Evolutionary conservation across 73 alveolate genomes (phyloP), one percentile per base, ranked within the genome.

Genomic region (Paramecium sonneborni): DNA sequence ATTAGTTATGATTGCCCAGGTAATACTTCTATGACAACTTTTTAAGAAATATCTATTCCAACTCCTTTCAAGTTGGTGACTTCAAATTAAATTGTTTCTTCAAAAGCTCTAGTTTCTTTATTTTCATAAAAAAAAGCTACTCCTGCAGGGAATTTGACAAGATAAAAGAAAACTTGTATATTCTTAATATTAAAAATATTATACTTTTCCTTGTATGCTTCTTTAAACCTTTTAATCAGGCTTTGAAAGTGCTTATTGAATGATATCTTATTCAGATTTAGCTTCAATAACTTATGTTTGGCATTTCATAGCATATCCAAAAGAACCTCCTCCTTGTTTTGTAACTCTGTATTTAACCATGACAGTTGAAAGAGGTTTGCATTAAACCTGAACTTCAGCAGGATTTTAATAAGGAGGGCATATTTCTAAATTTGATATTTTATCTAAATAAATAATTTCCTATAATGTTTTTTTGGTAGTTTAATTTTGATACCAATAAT

Each of bases 331-430:
- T 15, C 90, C 89, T 43, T 57, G 48, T 39, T 76, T 82, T 12
- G 43, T 82, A 11, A 88, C 94, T 70, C 94, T 88, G 26, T 24
- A 70, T 43, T 88, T 88, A 23, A 88, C 87, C 30, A 88, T 30
- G 34, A 69, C 44, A 26, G 58, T 70, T 23, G 70, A 84, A 3
- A 48, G 46, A 26, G 94, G 94, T 9, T 57, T 82, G 9, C 70
- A 84, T 43, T 88, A 11, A 6, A 88, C 69, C 26, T 68, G 30
- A 44, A 88, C 55, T 28, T 70, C 35, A 24, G 39, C 91, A 24
- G 70, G 30, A 30, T 35, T 41, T 5, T 28, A 10, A 44, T 30
- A 69, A 43, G 94, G 94, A 1, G 85, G 87, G 26, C 91, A 88
- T 12, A 88, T 72, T 43, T 88, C 94, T 12, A 88, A 34, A 44